Base-by-base conservation (phyloP, 192 early-diverging fungal genomes). In the Geranomyces variabilis region DNA sequence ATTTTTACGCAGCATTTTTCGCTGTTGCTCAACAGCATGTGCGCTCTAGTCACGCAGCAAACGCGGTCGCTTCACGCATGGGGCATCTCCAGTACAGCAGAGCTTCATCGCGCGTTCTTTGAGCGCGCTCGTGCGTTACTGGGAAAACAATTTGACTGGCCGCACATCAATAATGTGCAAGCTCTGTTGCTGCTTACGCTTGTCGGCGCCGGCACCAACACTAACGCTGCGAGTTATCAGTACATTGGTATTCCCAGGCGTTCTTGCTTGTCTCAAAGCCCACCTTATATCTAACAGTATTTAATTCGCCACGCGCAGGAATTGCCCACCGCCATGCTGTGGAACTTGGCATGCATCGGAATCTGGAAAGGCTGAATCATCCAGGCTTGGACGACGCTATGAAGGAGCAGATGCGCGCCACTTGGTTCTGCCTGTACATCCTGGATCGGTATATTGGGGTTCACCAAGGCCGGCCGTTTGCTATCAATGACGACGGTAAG, bases 401-500 rank as follows among this genome's bases (percentile, higher is more conserved):
- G 69, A 76, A 75, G 70, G 80, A 84, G 46, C 74, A 73, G 13
- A 83, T 81, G 80, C 53, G 79, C 5, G 66, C 67, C 34, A 84
- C 83, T 15, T 84, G 83, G 83, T 79, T 78, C 58, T 81, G 80
- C 51, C 60, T 84, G 48, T 84, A 82, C 63, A 73, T 84, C 24
- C 26, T 84, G 56, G 83, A 84, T 58, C 71, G 78, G 36, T 84
- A 84, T 51, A 71, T 66, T 15, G 75, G 78, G 17, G 74, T 84
- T 14, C 71, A 79, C 15, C 77, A 83, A 56, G 83, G 83, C 28
- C 63, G 83, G n/a, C 83, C 83, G 3, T 73, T 80, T 36, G 79
- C 78, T 26, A 80, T 84, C 19, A 71, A 72, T 43, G 83, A 84
- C 62, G 80, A 84, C 24, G 81, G 81, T 82, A 67, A 36, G 74